Conservation (phyloP, 352 stramenopile genomes). For the Pythium oligandrum region DNA sequence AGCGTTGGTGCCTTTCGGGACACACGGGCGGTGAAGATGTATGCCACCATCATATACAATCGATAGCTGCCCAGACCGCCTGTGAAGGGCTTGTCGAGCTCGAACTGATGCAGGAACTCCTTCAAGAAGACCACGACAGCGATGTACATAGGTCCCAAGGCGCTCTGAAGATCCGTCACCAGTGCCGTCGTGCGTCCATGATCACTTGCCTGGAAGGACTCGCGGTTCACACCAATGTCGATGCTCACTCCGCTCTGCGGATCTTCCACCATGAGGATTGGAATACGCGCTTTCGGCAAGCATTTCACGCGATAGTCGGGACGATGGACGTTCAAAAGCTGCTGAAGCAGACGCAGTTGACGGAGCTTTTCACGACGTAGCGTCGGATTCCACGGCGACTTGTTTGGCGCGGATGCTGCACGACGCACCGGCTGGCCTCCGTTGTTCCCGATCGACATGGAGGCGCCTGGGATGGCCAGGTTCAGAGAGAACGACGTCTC, state of each 20-base stretch:
- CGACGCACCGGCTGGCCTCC: not conserved
- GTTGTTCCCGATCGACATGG: not conserved
- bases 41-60: constrained; percentile 79
- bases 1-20: not conserved
- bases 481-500: constrained; percentile 65
- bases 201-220: constrained; percentile 50
- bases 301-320: constrained; percentile 58
- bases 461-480: constrained; percentile 24
- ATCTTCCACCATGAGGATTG: constrained; percentile 68
- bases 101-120: constrained; percentile 74
- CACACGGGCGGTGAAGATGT: constrained; percentile 31
- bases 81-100: constrained; percentile 76
- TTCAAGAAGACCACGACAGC: constrained; percentile 65
- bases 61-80: constrained; percentile 73
- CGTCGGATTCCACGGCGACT: constrained; percentile 72
- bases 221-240: constrained; percentile 63
- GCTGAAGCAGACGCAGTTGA: constrained; percentile 46
- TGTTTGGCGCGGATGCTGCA: constrained; percentile 12
- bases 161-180: constrained; percentile 34
- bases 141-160: constrained; percentile 40
- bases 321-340: constrained; percentile 40
- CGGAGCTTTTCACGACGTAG: constrained; percentile 54
- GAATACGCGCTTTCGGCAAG: constrained; percentile 65
- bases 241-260: constrained; percentile 43
- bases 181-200: constrained; percentile 61